Evolutionary conservation across 164 flowering plant species (phyloP), one percentile per base, ranked within the genome.

Genomic region (Echeveria elegans): DNA sequence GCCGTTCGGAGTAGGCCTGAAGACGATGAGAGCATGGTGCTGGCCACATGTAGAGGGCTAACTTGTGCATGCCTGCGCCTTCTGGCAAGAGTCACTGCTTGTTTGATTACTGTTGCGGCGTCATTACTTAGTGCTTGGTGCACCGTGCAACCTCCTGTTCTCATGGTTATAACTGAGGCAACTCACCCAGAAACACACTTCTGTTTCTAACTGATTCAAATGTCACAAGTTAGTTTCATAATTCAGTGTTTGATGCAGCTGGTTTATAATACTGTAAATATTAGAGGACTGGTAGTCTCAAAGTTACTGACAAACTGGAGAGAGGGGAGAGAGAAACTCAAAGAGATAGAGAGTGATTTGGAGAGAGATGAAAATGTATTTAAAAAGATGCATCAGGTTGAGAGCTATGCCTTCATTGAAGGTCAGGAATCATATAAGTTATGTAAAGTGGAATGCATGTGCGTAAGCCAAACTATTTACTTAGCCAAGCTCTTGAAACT

Each of bases 381-480:
- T 74, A 66, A 63, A 67, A 72, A 69, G 56, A 65, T 11, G 12
- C 1, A 43, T 43, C 47, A 43, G 73, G 71, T 65, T 75, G 77
- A 75, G 24, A 15, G 43, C 65, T 80, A 80, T 92, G 85, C 94
- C 80, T 89, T 88, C 78, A 94, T 89, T 89, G 92, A 61, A 37
- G 72, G 75, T 68, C 88, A 84, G 95, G 92, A 70, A 69, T 80
- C 77, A 73, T 82, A 76, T 63, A 5, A 36, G 83, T 73, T 78
- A 86, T 78, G 91, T 87, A 86, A 86, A 88, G 96, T 89, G 90
- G 91, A 80, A 67, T 82, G 90, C 94, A 93, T 88, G 92, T 92
- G 98, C 73, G 80, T 86, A 86, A 88, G 81, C 84, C 82, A 74
- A 83, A 84, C 79, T 32, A 56, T 56, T 56, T 56, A 26, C 60